Base-by-base conservation (phyloP, 371 early-diverging fungal species). In the Mucor lusitanicus region DNA sequence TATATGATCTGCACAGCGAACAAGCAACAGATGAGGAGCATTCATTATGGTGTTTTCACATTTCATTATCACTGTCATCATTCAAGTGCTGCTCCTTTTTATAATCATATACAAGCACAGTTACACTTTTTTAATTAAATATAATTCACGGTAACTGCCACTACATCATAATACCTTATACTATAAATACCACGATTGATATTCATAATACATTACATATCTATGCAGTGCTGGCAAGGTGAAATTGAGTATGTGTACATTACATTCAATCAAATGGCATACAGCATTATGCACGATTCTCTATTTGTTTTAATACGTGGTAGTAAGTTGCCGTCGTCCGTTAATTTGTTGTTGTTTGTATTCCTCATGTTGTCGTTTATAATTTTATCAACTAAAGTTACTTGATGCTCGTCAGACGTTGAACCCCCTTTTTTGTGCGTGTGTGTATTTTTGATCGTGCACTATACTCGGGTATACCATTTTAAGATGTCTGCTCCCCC, bases 271-370 rank as follows among this genome's bases (percentile, higher is more conserved):
- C 53, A 53, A 53, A 53, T 53, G 53, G 53, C 53, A 53, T 53
- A 27, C 53, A 53, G 23, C 12, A 15, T 27, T 15, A 25, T 21
- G 23, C 53, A 25, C 21, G 27, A 9, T 53, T 23, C 13, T 53
- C 27, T 53, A 53, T 53, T 53, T 53, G 53, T 53, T 53, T 53
- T 53, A 25, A 53, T 53, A 15, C 53, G 53, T 27, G 53, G 53
- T 25, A 53, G 13, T 27, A 40, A 53, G 27, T 53, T 53, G 53
- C 53, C 53, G 53, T 53, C 53, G 27, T 53, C 27, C 53, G 53
- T 27, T 40, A 5, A 40, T 40, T 40, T 25, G 27, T 53, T 19
- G 53, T 53, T 53, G 46, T 46, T 46, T 46, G 17, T 40, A 46
- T 46, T 46, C 23, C 15, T 53, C 12, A 53, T 53, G 27, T 27